Evolutionary conservation across 1,284 basidiomycete genomes (phyloP).

Genomic region (Sanguinoderma infundibulare): DNA sequence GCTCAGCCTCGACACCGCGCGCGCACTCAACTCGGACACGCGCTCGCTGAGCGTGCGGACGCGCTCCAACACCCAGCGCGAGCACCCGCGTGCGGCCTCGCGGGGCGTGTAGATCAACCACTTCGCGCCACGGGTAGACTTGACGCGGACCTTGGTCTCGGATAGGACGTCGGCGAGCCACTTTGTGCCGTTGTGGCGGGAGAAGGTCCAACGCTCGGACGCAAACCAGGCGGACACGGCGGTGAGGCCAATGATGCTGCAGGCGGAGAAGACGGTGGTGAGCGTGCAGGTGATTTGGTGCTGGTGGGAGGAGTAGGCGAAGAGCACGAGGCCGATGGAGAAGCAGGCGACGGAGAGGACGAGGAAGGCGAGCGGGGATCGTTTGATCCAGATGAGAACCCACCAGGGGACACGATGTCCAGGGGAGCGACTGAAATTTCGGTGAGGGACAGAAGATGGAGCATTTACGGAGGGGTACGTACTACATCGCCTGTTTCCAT

Average conservation of each 20-base stretch:
- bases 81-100: conserved; percentile 26
- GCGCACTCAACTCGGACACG: conserved; percentile 17
- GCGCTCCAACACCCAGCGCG: conserved; percentile 26
- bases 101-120: conserved; percentile 36
- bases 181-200: conserved; percentile 69
- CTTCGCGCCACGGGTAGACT: conserved; percentile 42
- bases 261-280: conserved; percentile 73
- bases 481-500: conserved; percentile 84
- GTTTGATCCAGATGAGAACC: conserved; percentile 81
- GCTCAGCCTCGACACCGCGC: conserved; percentile 11
- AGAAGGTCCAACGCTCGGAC: conserved; percentile 74
- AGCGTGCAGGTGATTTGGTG: conserved; percentile 63
- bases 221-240: conserved; percentile 82
- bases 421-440: conserved; percentile 51
- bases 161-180: conserved; percentile 74
- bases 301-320: conserved; percentile 69
- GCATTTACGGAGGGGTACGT: conserved; percentile 37
- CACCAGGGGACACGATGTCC: conserved; percentile 77
- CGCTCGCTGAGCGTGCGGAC: conserved; percentile 26
- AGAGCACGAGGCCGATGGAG: conserved; percentile 68
- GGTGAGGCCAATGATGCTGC: conserved; percentile 74
- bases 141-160: conserved; percentile 34
- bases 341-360: conserved; percentile 76
- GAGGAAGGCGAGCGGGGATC: conserved; percentile 75
- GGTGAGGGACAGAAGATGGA: not conserved